Conservation (phyloP, 306 rosid species). For the Lathyrus oleraceus region DNA sequence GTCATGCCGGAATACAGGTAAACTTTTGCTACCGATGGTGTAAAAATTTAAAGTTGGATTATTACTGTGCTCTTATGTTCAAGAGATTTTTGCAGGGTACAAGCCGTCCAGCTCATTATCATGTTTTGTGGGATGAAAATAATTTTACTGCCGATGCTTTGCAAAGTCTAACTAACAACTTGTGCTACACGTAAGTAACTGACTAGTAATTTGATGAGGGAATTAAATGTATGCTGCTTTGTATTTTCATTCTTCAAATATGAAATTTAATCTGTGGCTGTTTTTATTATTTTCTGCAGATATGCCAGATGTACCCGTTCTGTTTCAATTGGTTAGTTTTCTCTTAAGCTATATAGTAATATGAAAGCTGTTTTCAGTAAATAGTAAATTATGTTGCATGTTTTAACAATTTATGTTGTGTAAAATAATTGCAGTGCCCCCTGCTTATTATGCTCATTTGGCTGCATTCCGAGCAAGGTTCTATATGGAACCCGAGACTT, state of each 20-base stretch:
- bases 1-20: slow-evolving; percentile 98
- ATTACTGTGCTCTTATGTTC: neutral
- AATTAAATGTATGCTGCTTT: neutral
- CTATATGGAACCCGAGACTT: slow-evolving; percentile 90
- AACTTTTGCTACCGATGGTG: neutral
- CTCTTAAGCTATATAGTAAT: neutral
- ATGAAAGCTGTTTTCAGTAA: neutral
- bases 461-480: slow-evolving; percentile 96
- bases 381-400: neutral
- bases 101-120: slow-evolving; percentile 97
- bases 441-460: slow-evolving; percentile 91
- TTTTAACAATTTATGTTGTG: neutral
- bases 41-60: neutral
- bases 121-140: slow-evolving; percentile 95
- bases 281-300: slow-evolving; percentile 40
- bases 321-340: slow-evolving; percentile 82
- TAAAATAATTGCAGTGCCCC: slow-evolving; percentile 68
- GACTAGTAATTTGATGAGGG: neutral
- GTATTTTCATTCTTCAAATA: too few relatives aligned
- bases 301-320: slow-evolving; percentile 96
- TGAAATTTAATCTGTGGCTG: neutral
- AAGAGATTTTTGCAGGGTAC: slow-evolving; percentile 67
- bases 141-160: slow-evolving; percentile 86
- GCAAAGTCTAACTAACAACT: slow-evolving; percentile 80
- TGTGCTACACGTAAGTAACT: slow-evolving; percentile 86